Evolutionary conservation across 129 eudicot genomes (phyloP).

Genomic region (Tagetes erecta): DNA sequence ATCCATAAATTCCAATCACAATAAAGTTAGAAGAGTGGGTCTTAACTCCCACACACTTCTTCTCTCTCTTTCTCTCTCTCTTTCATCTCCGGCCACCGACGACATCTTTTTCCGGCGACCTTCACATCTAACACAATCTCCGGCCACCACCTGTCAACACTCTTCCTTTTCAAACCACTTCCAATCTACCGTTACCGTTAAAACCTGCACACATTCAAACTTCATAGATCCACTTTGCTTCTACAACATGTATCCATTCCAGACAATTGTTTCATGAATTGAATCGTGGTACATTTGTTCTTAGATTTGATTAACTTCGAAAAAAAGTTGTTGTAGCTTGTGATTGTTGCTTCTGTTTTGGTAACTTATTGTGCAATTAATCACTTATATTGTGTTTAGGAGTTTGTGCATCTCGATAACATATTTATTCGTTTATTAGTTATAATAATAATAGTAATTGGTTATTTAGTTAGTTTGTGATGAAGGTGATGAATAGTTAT

Average conservation of each 20-base stretch:
- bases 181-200: neutral
- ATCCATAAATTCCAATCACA: slow-evolving; percentile 30
- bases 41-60: slow-evolving; percentile 33
- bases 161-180: neutral
- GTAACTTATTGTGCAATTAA: slow-evolving; percentile 10
- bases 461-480: neutral
- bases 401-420: slow-evolving; percentile 28
- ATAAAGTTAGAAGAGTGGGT: slow-evolving; percentile 35
- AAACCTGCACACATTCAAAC: neutral
- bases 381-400: neutral
- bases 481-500: slow-evolving; percentile 1
- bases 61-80: slow-evolving; percentile 20
- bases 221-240: slow-evolving; percentile 22
- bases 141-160: slow-evolving; percentile 7
- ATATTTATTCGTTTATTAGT: neutral
- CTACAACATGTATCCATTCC: neutral
- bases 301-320: slow-evolving; percentile 3
- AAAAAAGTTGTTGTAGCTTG: neutral
- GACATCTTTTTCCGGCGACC: slow-evolving; percentile 34
- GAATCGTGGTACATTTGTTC: slow-evolving; percentile 21
- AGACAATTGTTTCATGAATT: neutral
- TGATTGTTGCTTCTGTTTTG: slow-evolving; percentile 11
- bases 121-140: neutral
- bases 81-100: slow-evolving; percentile 44
- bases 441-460: neutral